Evolutionary conservation across 2,329 filamentous ascomycete species (phyloP), one percentile per base, ranked within the genome.

Genomic region (Aurifilum marmelostoma): DNA sequence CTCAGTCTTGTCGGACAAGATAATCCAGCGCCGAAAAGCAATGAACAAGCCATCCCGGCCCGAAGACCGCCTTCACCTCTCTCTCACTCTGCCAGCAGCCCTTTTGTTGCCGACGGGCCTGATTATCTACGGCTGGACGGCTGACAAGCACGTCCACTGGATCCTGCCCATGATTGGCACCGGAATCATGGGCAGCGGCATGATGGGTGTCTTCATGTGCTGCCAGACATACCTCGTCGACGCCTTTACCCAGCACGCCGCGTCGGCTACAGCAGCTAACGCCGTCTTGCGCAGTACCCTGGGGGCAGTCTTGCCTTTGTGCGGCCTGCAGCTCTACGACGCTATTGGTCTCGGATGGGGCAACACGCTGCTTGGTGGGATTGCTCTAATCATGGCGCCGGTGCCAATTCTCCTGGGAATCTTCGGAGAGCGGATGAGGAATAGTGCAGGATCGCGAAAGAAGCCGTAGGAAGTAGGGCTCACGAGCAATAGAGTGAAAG

Each of bases 151-250:
- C 4, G 73, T 77, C 2, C 81, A 83, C 71, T 83, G 81, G 80
- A 80, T 83, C 56, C 77, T 85, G 12, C 85, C 86, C 0, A 85
- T 87, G 67, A 82, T 88, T 59, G 87, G 86, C 11, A 85, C 84
- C 3, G 76, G 76, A 0, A 79, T 86, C 32, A 82, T 88, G 66
- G 84, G 85, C 0, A 76, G 82, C 3, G 85, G 85, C 2, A 67
- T 63, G 11, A 73, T 73, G 27, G 43, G 71, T 18, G 65, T 72
- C 50, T 71, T 75, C 58, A 72, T 74, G 47, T 64, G 69, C 24
- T 66, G 70, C 50, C 73, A 72, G 62, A 73, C 67, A 39, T 75
- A 73, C 43, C 69, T 73, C 21, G 68, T 73, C n/a, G 71, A 73
- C 39, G 63, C 71, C 1, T 72, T 67, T 24, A 68, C 66, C 24